Evolutionary conservation across 148 eudicot species (phyloP), one percentile per base, ranked within the genome.

Genomic region (Tetragonia tetragonoides): DNA sequence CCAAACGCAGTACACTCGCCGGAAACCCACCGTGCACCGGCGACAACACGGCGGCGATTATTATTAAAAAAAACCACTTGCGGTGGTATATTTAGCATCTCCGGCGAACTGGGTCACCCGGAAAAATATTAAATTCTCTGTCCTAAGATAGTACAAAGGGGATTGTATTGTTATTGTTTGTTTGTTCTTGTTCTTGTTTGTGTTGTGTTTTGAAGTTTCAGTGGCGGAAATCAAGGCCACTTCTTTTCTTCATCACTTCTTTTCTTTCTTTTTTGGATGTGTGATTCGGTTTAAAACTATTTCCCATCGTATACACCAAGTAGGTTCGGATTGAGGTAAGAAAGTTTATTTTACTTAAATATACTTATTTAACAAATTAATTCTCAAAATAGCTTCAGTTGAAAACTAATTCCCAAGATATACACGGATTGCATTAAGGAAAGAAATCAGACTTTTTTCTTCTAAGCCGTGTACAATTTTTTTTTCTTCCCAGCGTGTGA

Each of bases 1-100:
- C 91, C 11, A 94, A 86, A 6, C 56, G 79, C 75, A 92, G 72
- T 0, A 90, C 72, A 68, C 83, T 84, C 28, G 87, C 62, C 81
- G 89, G 83, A 54, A 84, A 75, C 10, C 75, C 84, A 1, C 65
- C 61, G 39, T 24, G 62, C 80, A 68, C 70, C 77, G 74, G 79
- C 38, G 51, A 65, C 57, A 74, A 66, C 9, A 77, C 80, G 38
- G 76, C 80, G 21, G 87, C 78, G 41, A 84, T 12, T 74, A 87
- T 42, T 2, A 84, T 18, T 62, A 76, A 12, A 51, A 51, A 77
- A 6, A 70, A 68, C 75, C 79, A 76, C 74, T 54, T 87, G 47
- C 74, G 28, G 64, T 65, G 83, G 83, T 70, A 77, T 68, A 64
- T 72, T 73, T 63, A 46, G 74, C 88, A 73, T 86, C 65, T 62